These are phyloP conservation scores for Chlamydomonas applanata DNA, from an alignment of 139 green algal genomes.

Conservation along the genomic window DNA sequence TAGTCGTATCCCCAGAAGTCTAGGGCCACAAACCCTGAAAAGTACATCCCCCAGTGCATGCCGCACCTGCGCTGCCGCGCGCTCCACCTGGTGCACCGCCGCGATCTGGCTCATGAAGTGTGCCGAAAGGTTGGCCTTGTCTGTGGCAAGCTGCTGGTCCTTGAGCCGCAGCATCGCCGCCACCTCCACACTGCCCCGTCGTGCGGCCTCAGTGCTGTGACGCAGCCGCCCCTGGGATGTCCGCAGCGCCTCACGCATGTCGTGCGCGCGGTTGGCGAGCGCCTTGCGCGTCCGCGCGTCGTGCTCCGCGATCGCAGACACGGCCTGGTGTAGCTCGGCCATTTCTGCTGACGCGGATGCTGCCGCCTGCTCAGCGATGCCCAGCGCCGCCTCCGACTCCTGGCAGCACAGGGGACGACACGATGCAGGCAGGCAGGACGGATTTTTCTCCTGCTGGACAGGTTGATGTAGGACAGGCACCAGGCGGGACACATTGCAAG, in stretches of 20 bases:
- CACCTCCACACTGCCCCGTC: constrained; percentile 1
- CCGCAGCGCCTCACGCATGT: constrained; percentile 24
- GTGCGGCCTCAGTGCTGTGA: background rate
- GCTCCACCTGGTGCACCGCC: constrained; percentile 19
- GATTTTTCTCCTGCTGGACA: too few species aligned
- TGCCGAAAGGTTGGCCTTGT: background rate
- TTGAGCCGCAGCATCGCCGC: constrained; percentile 18
- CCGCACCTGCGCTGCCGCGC: background rate
- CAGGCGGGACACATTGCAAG: too few species aligned
- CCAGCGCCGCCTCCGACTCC: constrained; percentile 2
- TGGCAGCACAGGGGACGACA: background rate
- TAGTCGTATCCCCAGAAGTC: too few species aligned
- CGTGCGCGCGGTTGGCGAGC: constrained; percentile 24
- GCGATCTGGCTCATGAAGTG: constrained; percentile 14
- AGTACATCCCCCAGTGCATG: too few species aligned
- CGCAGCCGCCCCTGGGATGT: background rate
- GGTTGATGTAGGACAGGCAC: too few species aligned
- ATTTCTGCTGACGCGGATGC: background rate
- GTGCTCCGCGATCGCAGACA: constrained; percentile 23
- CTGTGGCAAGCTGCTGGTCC: constrained; percentile 2
- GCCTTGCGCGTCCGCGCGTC: constrained; percentile 24
- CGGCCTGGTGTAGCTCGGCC: background rate
- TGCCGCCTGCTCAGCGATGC: background rate
- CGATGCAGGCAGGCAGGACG: too few species aligned
- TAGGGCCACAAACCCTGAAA: too few species aligned